Base-by-base conservation (phyloP, 1,284 basidiomycete species). In the Xerocomus amazonicus region DNA sequence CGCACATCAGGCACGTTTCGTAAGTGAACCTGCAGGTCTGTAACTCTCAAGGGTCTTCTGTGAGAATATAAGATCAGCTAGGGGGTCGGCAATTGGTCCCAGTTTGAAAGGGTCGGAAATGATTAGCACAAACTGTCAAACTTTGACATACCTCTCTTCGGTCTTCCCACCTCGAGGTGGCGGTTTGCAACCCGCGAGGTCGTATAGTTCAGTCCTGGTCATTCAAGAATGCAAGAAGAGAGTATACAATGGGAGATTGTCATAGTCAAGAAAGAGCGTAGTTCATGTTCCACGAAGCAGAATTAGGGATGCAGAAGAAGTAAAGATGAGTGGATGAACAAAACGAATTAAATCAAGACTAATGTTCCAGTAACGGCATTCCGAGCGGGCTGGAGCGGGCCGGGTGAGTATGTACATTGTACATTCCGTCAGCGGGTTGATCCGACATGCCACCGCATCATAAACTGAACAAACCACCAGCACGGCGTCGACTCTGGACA, bases 401-500 rank as follows among this genome's bases (percentile, higher is more conserved):
- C 29, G 29, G 29, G n/a, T n/a, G n/a, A n/a, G n/a, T n/a, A 31
- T 12, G 12, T 31, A 3, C 6, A 8, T 12, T 4, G 35, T 37
- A 16, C 19, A 9, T 6, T 12, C 19, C 19, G 19, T 23, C 7
- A 43, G 10, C 40, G 36, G 17, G 9, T 38, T 36, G 36, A 34
- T 45, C 43, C 45, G 36, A 10, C 19, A 13, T 5, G 31, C 7
- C 27, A n/a, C 16, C 27, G 13, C 26, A 23, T 61, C 53, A 65
- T 50, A 65, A 45, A 28, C 63, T 69, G 33, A 65, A 65, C 47
- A 85, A 67, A 2, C 83, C 83, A 10, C 74, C 78, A 38, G 79
- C 78, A 6, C 81, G 69, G 48, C 74, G 72, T 29, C 77, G 71
- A 50, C 78, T 79, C 58, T 76, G 80, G 42, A 84, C 73, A 2